These are phyloP conservation scores for Colletotrichum lentis DNA, from an alignment of 2,329 filamentous ascomycete genomes.

Conservation along the genomic window DNA sequence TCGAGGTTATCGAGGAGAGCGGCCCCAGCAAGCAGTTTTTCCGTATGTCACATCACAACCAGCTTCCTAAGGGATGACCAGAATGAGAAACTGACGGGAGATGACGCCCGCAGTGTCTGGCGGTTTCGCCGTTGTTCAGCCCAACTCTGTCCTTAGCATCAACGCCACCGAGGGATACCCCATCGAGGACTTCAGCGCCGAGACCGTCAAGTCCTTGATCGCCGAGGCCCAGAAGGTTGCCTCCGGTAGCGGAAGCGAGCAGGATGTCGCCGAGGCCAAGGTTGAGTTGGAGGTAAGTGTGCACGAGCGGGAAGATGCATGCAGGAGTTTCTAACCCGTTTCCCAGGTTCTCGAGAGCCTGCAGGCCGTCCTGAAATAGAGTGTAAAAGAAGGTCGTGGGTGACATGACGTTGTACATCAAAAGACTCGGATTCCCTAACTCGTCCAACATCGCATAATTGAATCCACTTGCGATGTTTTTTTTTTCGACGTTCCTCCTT, in stretches of 20 bases:
- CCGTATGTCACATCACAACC: conserved; percentile 68
- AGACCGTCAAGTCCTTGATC: conserved; percentile 88
- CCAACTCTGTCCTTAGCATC: conserved; percentile 93
- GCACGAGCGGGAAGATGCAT: conserved; percentile 2
- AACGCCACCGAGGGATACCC: conserved; percentile 96
- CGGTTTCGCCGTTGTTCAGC: conserved; percentile 96
- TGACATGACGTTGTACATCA: conserved; percentile 55
- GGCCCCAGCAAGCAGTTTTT: conserved; percentile 96
- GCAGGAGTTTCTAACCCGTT: conserved; percentile 48
- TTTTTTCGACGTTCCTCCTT: conserved; percentile 27
- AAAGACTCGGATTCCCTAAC: conserved; percentile 41
- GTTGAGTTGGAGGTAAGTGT: conserved; percentile 90
- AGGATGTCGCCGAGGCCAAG: conserved; percentile 98
- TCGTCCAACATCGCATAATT: conserved; percentile 39
- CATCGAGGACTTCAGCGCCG: conserved; percentile 93
- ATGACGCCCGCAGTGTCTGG: conserved; percentile 76
- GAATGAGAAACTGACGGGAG: conserved; percentile 33
- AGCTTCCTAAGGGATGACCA: conserved; percentile 38
- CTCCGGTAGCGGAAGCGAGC: conserved; percentile 88
- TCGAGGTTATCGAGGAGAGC: conserved; percentile 95
- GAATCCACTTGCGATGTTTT: conserved; percentile 39
- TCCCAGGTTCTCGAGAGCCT: conserved; percentile 81
- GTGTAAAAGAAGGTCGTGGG: conserved; percentile 51
- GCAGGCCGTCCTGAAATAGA: conserved; percentile 82
- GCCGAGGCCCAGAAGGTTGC: conserved; percentile 96